Evolutionary conservation across 2,329 filamentous ascomycete species (phyloP), one percentile per base, ranked within the genome.

Genomic region (Alternaria dauci): DNA sequence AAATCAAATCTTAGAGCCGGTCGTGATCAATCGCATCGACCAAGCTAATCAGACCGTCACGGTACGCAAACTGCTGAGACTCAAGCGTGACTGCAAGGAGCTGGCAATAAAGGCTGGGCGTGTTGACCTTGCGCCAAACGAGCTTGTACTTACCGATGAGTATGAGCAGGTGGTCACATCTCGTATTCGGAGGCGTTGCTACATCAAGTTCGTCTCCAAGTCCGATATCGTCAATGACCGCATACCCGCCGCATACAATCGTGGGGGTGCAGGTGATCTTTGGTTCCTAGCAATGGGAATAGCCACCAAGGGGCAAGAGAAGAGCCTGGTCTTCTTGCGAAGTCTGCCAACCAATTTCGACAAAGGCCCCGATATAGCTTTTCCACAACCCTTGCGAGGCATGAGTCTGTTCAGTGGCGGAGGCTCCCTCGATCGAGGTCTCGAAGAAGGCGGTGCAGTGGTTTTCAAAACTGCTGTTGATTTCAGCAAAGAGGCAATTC

Each of bases 391-490:
- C 36, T 34, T 73, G 2, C 59, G 43, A 32, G 90, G 89, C 0
- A 78, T 94, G 4, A 91, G 93, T 63, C 79, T 95, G 0, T 96
- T 92, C 70, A 92, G 89, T 66, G 92, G 92, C 1, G 89, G 90
- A 18, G 92, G 92, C 0, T 93, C 89, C 53, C 88, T 95, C 52
- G 92, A 91, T 5, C 84, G 90, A 30, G 92, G 91, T 0, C 80
- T 96, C 0, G 91, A 93, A 74, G 91, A 93, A 54, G 87, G 87
- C 1, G 87, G 88, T 0, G 87, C 83, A 0, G 83, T 93, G 0
- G 74, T 87, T 26, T 90, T 91, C 74, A 80, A 82, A 3, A 90
- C 87, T 81, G 87, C 87, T 0, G 89, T 94, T 26, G 92, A 96
- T 69, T 86, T 87, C 59, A 86, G 85, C 57, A 67, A 79, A 0